A percentile compares a stretch with the other conserved stretches of the same genome.
phyloP scores from a whole-genome alignment of 108 stramenopile species.

The Nitzschia inconspicua region DNA sequence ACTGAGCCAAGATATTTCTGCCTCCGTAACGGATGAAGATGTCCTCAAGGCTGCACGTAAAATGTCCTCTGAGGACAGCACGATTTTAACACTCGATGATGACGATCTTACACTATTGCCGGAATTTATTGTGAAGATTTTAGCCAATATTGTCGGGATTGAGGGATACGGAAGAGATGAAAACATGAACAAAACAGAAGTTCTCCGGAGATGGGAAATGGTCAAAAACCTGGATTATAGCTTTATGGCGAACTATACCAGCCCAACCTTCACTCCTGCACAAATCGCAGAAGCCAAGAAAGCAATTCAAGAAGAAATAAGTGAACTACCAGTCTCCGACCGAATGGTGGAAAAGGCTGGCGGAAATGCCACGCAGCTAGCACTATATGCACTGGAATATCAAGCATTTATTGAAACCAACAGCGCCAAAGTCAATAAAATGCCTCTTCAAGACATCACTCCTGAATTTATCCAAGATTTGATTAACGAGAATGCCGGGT shows the following conservation, averaged over 20 bases:
- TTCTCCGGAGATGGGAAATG: neutral
- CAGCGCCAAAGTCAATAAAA: constrained; percentile 19
- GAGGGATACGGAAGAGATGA: neutral
- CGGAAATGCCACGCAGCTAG: constrained; percentile 56
- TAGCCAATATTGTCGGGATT: constrained; percentile 5
- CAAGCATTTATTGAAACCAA: constrained; percentile 40
- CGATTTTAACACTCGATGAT: neutral
- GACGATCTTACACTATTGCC: neutral
- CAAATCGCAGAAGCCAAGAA: neutral
- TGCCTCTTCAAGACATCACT: constrained; percentile 19
- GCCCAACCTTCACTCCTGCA: neutral
- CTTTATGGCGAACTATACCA: neutral
- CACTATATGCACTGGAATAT: constrained; percentile 50
- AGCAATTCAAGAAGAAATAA: neutral
- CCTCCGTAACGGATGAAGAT: neutral
- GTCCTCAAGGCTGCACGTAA: neutral
- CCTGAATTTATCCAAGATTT: neutral
- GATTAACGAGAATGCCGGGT: neutral
- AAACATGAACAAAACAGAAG: neutral
- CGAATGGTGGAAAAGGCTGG: constrained; percentile 34
- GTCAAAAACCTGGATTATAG: neutral
- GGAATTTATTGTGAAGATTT: neutral
- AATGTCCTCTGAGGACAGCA: neutral
- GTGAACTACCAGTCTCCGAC: neutral
- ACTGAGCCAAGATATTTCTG: neutral